A percentile compares a stretch with the other conserved stretches of the same genome.
phyloP scores from a whole-genome alignment of 2,329 filamentous ascomycete species.

The Cladosporium halotolerans region DNA sequence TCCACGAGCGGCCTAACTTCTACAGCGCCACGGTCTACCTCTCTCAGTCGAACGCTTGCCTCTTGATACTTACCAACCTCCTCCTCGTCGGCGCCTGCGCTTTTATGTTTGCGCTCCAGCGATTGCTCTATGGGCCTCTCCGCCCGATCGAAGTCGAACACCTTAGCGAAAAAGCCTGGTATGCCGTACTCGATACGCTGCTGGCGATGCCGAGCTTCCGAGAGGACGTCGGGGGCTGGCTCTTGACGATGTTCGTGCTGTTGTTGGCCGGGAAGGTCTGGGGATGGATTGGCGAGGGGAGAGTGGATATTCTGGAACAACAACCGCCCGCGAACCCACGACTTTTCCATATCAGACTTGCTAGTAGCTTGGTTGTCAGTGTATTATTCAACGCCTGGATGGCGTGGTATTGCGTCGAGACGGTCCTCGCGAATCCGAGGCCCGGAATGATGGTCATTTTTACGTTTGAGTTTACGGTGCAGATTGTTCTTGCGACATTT shows the following conservation, averaged over 20 bases:
- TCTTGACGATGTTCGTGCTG: constrained; percentile 91
- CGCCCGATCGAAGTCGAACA: constrained; percentile 95
- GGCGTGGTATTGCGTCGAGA: constrained; percentile 72
- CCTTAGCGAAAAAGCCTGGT: constrained; percentile 96
- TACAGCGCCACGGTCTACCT: constrained; percentile 97
- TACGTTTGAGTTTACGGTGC: constrained; percentile 89
- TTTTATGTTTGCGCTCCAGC: constrained; percentile 80
- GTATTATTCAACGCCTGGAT: constrained; percentile 74
- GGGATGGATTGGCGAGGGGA: constrained; percentile 95
- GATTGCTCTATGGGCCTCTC: constrained; percentile 81
- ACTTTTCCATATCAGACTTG: constrained; percentile 78
- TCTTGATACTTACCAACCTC: constrained; percentile 91
- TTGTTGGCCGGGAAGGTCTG: constrained; percentile 93
- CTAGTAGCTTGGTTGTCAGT: constrained; percentile 70
- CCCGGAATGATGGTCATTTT: constrained; percentile 99
- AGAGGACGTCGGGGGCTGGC: constrained; percentile 90
- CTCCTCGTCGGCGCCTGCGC: constrained; percentile 73
- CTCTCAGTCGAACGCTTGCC: constrained; percentile 89
- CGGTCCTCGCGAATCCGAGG: constrained; percentile 78
- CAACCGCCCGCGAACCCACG: constrained; percentile 84
- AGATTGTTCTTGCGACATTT: constrained; percentile 72
- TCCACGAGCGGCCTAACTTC: constrained; percentile 94
- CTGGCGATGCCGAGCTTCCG: constrained; percentile 97
- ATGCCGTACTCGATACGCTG: constrained; percentile 92
- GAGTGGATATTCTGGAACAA: constrained; percentile 91